Conservation (phyloP, 2,329 filamentous ascomycete genomes). For the Delphinella strobiligena region DNA sequence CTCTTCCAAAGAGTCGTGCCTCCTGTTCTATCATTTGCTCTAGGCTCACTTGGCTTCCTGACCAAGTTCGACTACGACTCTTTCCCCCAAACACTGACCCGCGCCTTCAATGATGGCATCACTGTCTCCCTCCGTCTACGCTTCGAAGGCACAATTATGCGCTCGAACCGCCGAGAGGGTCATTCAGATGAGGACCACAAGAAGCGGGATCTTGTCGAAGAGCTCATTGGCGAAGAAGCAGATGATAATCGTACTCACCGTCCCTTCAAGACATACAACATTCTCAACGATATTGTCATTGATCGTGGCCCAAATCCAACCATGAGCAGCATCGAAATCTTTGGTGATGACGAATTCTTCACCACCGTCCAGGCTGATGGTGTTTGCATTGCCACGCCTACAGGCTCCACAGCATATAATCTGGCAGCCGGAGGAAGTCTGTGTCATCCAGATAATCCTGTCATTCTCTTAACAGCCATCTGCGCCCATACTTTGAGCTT, state of each 20-base stretch:
- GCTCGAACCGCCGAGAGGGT: slow-evolving; percentile 44
- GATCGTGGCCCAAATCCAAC: slow-evolving; percentile 89
- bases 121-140: slow-evolving; percentile 77
- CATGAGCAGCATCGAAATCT: slow-evolving; percentile 85
- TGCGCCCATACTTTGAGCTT: slow-evolving; percentile 93
- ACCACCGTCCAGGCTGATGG: slow-evolving; percentile 89
- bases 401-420: slow-evolving; percentile 90
- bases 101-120: slow-evolving; percentile 69
- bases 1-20: slow-evolving; percentile 84
- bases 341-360: slow-evolving; percentile 90
- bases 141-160: slow-evolving; percentile 91
- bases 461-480: slow-evolving; percentile 88
- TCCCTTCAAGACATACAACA: slow-evolving; percentile 75
- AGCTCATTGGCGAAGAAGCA: slow-evolving; percentile 74
- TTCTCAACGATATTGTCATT: slow-evolving; percentile 93
- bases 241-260: slow-evolving; percentile 76
- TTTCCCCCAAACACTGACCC: slow-evolving; percentile 55
- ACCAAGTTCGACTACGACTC: slow-evolving; percentile 88
- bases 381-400: slow-evolving; percentile 86
- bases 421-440: slow-evolving; percentile 89
- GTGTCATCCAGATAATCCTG: slow-evolving; percentile 91
- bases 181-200: slow-evolving; percentile 19
- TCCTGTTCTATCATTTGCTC: slow-evolving; percentile 70
- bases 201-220: slow-evolving; percentile 66
- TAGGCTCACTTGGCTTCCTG: slow-evolving; percentile 74